Evolutionary conservation across 2,329 filamentous ascomycete genomes (phyloP), one percentile per base, ranked within the genome.

Genomic region (Fusarium sulawesiense): DNA sequence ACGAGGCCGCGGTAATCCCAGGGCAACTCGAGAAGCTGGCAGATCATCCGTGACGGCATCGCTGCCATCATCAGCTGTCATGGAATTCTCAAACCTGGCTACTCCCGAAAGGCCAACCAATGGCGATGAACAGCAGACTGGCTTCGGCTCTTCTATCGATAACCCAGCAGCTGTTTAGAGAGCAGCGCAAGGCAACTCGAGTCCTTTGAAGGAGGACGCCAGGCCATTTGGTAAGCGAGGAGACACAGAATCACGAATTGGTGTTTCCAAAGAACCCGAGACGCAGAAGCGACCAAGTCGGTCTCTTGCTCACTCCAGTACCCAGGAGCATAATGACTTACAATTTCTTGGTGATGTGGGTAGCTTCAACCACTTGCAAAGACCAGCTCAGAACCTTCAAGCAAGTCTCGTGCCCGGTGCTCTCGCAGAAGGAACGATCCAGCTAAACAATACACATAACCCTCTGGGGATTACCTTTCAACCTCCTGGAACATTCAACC

Each of bases 101-200:
- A 44, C 53, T n/a, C 54, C 47, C 14, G 7, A 56, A 23, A 56
- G 56, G 30, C 55, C 42, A 21, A 23, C 47, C 14, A 49, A 14
- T 12, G 50, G 63, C 21, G 48, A 32, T 21, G 34, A 56, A 23
- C 45, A 56, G 27, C 20, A 51, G 42, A 42, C 58, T 8, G 23
- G 44, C 23, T 44, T 55, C 32, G 41, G 30, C 20, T 51, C 54
- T 14, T 62, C 58, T 20, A 63, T 64, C 34, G 60, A 46, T 68
- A 58, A 47, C 46, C 56, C 45, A n/a, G 47, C 47, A 49, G 58
- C 72, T 74, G 72, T 44, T 62, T 76, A 75, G 71, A 50, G 74
- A 66, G 25, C 70, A 69, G 71, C 55, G 46, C 57, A 64, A 56
- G 60, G 54, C 56, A 64, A 32, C 41, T 56, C 41, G 54, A 60